phyloP scores from a whole-genome alignment of 441 rosid genomes.

The Pelargonium citronellum region DNA sequence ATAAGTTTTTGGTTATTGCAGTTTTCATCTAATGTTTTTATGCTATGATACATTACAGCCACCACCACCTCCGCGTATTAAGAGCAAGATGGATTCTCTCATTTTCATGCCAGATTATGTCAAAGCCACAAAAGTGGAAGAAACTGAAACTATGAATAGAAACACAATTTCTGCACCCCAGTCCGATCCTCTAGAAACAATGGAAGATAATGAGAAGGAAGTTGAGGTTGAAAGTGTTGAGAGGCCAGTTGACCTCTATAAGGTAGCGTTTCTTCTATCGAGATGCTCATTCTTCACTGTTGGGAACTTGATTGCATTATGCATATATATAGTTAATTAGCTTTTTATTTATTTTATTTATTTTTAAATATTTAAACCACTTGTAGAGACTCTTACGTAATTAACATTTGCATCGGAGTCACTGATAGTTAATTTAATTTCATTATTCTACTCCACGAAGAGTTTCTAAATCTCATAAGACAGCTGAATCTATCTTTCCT shows the following conservation, averaged over 20 bases:
- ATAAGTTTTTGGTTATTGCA: too few relatives aligned
- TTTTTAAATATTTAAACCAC: too few relatives aligned
- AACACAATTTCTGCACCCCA: slow-evolving; percentile 25
- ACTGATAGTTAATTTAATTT: too few relatives aligned
- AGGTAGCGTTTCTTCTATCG: slow-evolving; percentile 43
- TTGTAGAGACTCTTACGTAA: too few relatives aligned
- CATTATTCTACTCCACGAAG: too few relatives aligned
- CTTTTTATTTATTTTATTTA: too few relatives aligned
- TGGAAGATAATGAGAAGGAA: slow-evolving; percentile 39
- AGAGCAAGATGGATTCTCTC: slow-evolving; percentile 83
- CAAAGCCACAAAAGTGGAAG: slow-evolving; percentile 40
- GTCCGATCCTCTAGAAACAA: slow-evolving; percentile 29
- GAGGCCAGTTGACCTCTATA: slow-evolving; percentile 95
- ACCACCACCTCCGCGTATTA: slow-evolving; percentile 64
- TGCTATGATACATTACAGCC: slow-evolving; percentile 43
- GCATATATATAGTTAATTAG: too few relatives aligned
- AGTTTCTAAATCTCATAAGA: background rate
- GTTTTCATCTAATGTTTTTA: too few relatives aligned
- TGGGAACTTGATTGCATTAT: too few relatives aligned
- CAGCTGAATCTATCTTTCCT: background rate
- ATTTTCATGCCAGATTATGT: slow-evolving; percentile 66
- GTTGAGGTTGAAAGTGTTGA: slow-evolving; percentile 72
- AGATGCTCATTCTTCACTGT: too few relatives aligned
- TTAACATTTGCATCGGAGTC: too few relatives aligned
- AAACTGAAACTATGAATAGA: slow-evolving; percentile 31